Conservation (phyloP, 2,329 filamentous ascomycete genomes). For the Trichoderma polysporum region DNA sequence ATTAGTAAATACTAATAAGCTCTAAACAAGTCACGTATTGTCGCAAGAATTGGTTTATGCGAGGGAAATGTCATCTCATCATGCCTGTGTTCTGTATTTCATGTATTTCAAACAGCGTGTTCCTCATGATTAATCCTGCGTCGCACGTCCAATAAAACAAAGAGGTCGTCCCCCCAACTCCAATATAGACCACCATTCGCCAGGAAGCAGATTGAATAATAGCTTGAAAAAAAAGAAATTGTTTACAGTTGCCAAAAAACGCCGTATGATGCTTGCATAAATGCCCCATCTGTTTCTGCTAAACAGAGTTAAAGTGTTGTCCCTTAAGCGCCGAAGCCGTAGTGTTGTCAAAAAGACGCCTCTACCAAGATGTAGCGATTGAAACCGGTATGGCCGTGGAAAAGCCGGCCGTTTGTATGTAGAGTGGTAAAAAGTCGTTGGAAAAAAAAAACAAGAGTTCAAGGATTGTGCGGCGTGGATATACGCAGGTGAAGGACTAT, state of each 20-base stretch:
- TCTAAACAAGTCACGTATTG: not conserved
- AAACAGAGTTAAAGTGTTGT: not conserved
- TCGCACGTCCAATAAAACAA: not conserved
- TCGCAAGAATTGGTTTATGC: not conserved
- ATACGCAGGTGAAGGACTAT: not conserved
- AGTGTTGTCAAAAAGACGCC: not conserved
- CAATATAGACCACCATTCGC: not conserved
- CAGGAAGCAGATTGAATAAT: not conserved
- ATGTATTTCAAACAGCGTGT: not conserved
- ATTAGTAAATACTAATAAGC: not conserved
- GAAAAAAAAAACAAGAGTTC: not conserved
- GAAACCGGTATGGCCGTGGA: not conserved
- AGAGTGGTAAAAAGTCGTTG: not conserved
- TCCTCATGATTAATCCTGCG: not conserved
- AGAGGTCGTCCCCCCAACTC: not conserved
- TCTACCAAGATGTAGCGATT: not conserved
- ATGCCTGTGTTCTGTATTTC: not conserved
- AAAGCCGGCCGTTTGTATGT: not conserved
- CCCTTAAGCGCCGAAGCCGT: constrained; percentile 1
- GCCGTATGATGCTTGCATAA: constrained; percentile 16
- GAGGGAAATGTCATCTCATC: not conserved
- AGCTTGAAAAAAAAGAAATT: not conserved
- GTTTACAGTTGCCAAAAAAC: constrained; percentile 6
- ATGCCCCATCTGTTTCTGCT: not conserved
- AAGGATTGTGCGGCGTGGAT: not conserved